A percentile compares a stretch with the other conserved stretches of the same genome.
Evolutionary conservation across 2,329 filamentous ascomycete genomes (phyloP).

Genomic region (Claviceps paspali): DNA sequence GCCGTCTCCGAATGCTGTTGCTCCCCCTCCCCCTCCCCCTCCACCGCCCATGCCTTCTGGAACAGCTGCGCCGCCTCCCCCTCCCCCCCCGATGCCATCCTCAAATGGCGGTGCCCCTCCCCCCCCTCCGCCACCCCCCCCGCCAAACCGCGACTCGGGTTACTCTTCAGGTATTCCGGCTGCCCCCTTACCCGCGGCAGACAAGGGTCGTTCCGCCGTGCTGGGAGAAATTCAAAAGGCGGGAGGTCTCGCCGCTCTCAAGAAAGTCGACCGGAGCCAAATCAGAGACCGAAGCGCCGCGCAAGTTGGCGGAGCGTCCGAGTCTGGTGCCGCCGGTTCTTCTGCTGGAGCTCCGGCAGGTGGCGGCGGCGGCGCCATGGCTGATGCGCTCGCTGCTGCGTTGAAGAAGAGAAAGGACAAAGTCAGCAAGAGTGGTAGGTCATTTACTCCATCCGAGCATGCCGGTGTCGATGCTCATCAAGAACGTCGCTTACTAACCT

Average conservation of each 20-base stretch:
- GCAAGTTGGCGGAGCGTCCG: conserved; percentile 36
- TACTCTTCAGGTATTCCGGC: conserved; percentile 39
- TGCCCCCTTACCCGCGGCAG: conserved; percentile 25
- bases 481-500: conserved; percentile 5
- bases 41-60: conserved; percentile 19
- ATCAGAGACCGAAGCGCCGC: conserved; percentile 59
- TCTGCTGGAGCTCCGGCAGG: conserved; percentile 35
- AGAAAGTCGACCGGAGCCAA: conserved; percentile 56
- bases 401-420: conserved; percentile 78
- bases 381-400: conserved; percentile 66
- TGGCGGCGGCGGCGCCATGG: conserved; percentile 52
- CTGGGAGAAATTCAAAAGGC: conserved; percentile 58
- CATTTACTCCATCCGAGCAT: background rate
- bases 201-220: conserved; percentile 40
- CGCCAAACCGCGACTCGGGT: conserved; percentile 42
- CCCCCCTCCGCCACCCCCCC: conserved; percentile 35
- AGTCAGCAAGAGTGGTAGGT: conserved; percentile 88
- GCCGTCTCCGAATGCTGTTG: conserved; percentile 13
- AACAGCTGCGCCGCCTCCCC: conserved; percentile 20
- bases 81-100: conserved; percentile 20
- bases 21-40: conserved; percentile 24
- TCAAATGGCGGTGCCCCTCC: conserved; percentile 17
- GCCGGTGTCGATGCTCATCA: no score
- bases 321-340: conserved; percentile 35
- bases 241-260: conserved; percentile 51